Conservation (phyloP, 2,329 filamentous ascomycete genomes). For the Torrubiella hemipterigena region DNA sequence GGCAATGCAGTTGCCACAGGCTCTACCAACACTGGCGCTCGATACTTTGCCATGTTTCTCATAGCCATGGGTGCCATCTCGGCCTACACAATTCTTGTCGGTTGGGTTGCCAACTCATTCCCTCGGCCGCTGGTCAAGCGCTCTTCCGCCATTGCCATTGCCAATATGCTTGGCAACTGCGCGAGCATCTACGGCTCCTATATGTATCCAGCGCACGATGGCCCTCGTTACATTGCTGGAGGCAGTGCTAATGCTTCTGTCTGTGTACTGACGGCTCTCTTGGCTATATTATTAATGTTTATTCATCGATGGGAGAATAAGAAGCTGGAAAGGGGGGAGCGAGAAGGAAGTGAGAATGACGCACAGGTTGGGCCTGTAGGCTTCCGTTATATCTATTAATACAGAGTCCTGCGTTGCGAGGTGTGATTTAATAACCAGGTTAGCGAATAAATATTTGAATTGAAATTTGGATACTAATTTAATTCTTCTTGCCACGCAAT, state of each 20-base stretch:
- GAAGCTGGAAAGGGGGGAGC: conserved; percentile 33
- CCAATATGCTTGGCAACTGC: conserved; percentile 54
- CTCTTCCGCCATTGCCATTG: conserved; percentile 52
- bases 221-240: conserved; percentile 34
- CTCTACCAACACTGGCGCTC: conserved; percentile 34
- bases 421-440: no score
- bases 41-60: conserved; percentile 53
- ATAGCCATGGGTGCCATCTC: conserved; percentile 43
- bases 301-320: conserved; percentile 48
- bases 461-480: no score
- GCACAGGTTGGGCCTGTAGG: neutral
- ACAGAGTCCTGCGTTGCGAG: no score
- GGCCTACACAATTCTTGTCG: conserved; percentile 47
- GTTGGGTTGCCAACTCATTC: conserved; percentile 56
- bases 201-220: conserved; percentile 30
- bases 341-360: conserved; percentile 6
- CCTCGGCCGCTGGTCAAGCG: conserved; percentile 58
- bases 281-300: conserved; percentile 40
- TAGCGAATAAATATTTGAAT: no score
- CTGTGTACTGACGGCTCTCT: conserved; percentile 44
- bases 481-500: no score
- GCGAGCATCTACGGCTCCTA: conserved; percentile 34
- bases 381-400: neutral
- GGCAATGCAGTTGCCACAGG: conserved; percentile 45
- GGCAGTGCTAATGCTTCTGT: conserved; percentile 51